Evolutionary conservation across 176 grass and related monocot genomes (phyloP), one percentile per base, ranked within the genome.

Genomic region (Musa itinerans): DNA sequence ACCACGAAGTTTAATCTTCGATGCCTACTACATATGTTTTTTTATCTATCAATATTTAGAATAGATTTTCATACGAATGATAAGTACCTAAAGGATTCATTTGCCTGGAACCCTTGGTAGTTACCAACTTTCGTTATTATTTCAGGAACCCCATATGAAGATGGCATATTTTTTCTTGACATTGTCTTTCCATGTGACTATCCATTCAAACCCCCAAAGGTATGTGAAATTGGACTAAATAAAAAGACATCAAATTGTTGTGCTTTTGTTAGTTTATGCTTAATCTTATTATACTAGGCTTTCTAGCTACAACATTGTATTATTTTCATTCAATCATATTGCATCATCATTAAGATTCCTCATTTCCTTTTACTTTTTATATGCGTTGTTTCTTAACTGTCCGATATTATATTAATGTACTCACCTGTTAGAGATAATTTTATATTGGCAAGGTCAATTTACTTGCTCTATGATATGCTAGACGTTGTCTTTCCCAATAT

Each of bases 91-190:
- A 50, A 50, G 15, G 13, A 52, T 70, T 17, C 20, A 24, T 70
- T 16, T 49, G 2, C 27, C 66, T 49, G 13, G 66, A 69, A 69
- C 66, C 14, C 15, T 9, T 65, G 12, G 21, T 50, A 74, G 49
- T 61, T 80, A 10, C 83, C 12, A 34, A 8, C 50, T 52, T 62
- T 71, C 73, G 3, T 78, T 73, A 77, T 69, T 79, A 50, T 75
- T 74, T 56, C 53, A 96, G 90, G 90, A 26, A 78, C 93, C 0
- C 93, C 93, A 25, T 93, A 97, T 71, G 93, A 91, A 89, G 93
- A 90, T 83, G 93, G 93, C 55, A 86, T 97, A 83, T 97, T 91
- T 86, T 97, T 93, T 21, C 83, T 93, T 66, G 93, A 97, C 72
- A 81, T 97, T 19, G 75, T 90, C 56, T 97, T 97, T 54, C 88